Base-by-base conservation (phyloP, 768 basidiomycete genomes). In the Mycena alexandri region DNA sequence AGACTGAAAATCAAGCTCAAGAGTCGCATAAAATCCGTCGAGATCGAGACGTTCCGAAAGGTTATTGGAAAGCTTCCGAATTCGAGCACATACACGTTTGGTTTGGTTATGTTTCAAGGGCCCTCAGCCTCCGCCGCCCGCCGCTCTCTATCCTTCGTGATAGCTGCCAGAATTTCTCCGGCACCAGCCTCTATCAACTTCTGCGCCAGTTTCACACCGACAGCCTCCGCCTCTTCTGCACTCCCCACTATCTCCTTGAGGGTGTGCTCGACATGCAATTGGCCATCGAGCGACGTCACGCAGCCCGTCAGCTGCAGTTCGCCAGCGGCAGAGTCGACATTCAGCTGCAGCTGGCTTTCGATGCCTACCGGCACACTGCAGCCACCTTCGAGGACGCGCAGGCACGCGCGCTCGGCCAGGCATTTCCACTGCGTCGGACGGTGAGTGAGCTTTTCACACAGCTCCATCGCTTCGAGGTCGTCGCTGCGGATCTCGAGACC, bases 301-400 rank as follows among this genome's bases (percentile, higher is more conserved):
- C 92, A 92, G 0, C 92, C 93, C 5, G 89, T 89, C 51, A 99
- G 78, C 52, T 81, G 86, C 65, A 99, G 79, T 38, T 75, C 80
- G 0, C 78, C 58, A 3, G 21, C 57, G 19, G 48, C 80, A 13
- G 75, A 73, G 24, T 19, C 56, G 12, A 19, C 44, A 16, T 58
- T 42, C 21, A 58, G 5, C 13, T 78, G 76, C 62, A 92, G 77
- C 53, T 76, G 79, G 33, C 88, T 90, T 58, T 84, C 80, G 34
- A 94, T 90, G 9, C 96, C 96, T 19, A 99, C 95, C 2, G 97
- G 97, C 0, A 99, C 96, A 67, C 93, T 96, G 79, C 98, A 99
- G 29, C 98, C 98, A 22, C 98, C 98, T 78, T 99, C 98, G 59
- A 99, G 83, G 22, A 91, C 90, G n/a, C 91, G 84, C 69, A 99